Base-by-base conservation (phyloP, 2,329 filamentous ascomycete species). In the Cadophora sp. region DNA sequence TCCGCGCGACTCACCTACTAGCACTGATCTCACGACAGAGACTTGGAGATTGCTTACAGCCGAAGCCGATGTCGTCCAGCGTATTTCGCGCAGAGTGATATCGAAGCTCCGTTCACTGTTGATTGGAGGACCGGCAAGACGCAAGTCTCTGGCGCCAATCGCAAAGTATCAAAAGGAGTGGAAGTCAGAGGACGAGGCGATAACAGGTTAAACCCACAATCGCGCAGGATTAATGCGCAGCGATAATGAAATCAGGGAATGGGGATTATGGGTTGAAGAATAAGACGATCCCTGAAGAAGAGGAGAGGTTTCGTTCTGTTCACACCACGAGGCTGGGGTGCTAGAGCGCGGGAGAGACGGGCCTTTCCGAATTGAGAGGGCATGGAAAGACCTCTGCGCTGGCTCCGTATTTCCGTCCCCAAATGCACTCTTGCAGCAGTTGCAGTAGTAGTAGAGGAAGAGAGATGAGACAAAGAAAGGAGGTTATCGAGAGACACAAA, bases 221-320 rank as follows among this genome's bases (percentile, higher is more conserved):
- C 26, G 58, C 62, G 62, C 58, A 65, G 59, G 22, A 64, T 51
- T 40, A 64, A 56, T 55, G 59, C 58, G 62, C 56, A 53, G 63
- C 51, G 66, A 56, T 55, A 62, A 64, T 66, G 63, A 65, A 65
- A 60, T 67, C 66, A 70, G 62, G 68, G 65, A 65, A 40, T 29
- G 43, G 26, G 40, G 60, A 34, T 43, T n/a, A 55, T 50, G 27
- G 19, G 22, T 24, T 16, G 55, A 51, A 48, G 27, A 22, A 50
- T 55, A 48, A 22, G 19, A 22, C 19, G n/a, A 72, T 71, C 68
- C 70, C 70, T 70, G 70, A 64, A 63, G 65, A 46, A 16, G 43
- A 29, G 26, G 58, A 46, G 58, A 29, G 26, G 59, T 37, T 37
- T 61, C 16, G 64, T 43, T 24, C 34, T 40, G 34, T 58, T 27